Evolutionary conservation across 129 eudicot species (phyloP), one percentile per base, ranked within the genome.

Genomic region (Helichrysum umbraculigerum): DNA sequence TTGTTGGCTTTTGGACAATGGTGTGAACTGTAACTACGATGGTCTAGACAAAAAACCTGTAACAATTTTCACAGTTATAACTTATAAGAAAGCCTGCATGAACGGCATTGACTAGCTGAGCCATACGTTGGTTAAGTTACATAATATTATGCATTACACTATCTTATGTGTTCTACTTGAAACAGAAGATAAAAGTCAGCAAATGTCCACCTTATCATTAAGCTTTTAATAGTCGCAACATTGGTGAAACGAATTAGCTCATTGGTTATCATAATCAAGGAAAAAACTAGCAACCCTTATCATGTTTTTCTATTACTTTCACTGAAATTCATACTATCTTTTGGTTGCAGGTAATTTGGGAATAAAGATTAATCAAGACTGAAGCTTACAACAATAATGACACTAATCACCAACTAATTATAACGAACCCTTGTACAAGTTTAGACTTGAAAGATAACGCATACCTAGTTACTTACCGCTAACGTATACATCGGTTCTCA

Each of bases 41-140:
- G 99, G 33, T 94, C 97, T 52, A 94, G 86, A 75, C 99, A 94
- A 41, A 85, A 91, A 10, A 94, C 93, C 98, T 93, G 84, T 81
- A 70, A 63, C 37, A 58, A 47, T 73, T 3, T 15, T 12, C 4
- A 15, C 17, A 51, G 15, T 51, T 51, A 19, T n/a, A n/a, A n/a
- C n/a, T n/a, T n/a, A n/a, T 35, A 35, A 35, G 41, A 35, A 51
- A 51, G 58, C 58, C 4, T 5, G 6, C n/a, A 51, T 15, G 58
- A 51, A 51, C 20, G 6, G 4, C 58, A 15, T 51, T 3, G 58
- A 51, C 58, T 51, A 51, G 58, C 16, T 51, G 58, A 17, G 19
- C 58, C 58, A 51, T 4, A 51, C 3, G 58, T 51, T 12, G 58
- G 20, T 12, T 51, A 51, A 3, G n/a, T 16, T 12, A 50, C 12